Percentiles rank a stretch among this genome's conserved stretches.
Conservation (phyloP, 2,329 filamentous ascomycete species). For the Zasmidium cellare region DNA sequence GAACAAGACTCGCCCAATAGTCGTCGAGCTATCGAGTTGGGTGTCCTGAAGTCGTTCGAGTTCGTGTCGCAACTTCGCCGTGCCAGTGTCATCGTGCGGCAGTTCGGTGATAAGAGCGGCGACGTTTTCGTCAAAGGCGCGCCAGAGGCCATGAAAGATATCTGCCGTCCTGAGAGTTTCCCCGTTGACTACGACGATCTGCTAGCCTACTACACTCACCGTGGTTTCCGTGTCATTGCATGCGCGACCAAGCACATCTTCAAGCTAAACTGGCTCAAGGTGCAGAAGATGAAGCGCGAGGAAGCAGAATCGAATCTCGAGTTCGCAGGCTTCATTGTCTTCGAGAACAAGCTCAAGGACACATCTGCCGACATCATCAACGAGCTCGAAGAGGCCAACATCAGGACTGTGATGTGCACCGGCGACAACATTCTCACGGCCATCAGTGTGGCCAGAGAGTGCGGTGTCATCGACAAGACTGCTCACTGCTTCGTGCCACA, state of each 20-base stretch:
- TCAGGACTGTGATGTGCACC: slow-evolving; percentile 92
- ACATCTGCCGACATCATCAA: slow-evolving; percentile 78
- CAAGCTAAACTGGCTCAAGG: slow-evolving; percentile 89
- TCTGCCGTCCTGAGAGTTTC: slow-evolving; percentile 81
- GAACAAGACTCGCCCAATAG: slow-evolving; percentile 42
- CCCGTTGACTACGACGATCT: slow-evolving; percentile 88
- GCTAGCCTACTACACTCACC: slow-evolving; percentile 86
- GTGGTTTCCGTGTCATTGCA: slow-evolving; percentile 93
- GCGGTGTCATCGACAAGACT: slow-evolving; percentile 73
- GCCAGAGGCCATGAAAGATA: slow-evolving; percentile 93
- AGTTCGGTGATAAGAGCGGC: slow-evolving; percentile 80
- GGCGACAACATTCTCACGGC: slow-evolving; percentile 97
- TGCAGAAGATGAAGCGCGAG: slow-evolving; percentile 86
- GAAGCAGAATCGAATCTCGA: slow-evolving; percentile 82
- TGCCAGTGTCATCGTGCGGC: slow-evolving; percentile 87
- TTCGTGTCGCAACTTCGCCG: slow-evolving; percentile 91
- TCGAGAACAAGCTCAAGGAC: slow-evolving; percentile 96
- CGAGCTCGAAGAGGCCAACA: slow-evolving; percentile 79
- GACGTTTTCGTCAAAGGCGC: slow-evolving; percentile 95
- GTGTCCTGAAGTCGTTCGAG: slow-evolving; percentile 88
- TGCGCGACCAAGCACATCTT: slow-evolving; percentile 87
- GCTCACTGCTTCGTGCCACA: slow-evolving; percentile 92
- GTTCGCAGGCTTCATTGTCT: slow-evolving; percentile 95
- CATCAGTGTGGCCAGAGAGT: slow-evolving; percentile 91
- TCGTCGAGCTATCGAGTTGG: slow-evolving; percentile 71